phyloP scores from a whole-genome alignment of 345 rosid genomes.

The Fremontodendron californicum region DNA sequence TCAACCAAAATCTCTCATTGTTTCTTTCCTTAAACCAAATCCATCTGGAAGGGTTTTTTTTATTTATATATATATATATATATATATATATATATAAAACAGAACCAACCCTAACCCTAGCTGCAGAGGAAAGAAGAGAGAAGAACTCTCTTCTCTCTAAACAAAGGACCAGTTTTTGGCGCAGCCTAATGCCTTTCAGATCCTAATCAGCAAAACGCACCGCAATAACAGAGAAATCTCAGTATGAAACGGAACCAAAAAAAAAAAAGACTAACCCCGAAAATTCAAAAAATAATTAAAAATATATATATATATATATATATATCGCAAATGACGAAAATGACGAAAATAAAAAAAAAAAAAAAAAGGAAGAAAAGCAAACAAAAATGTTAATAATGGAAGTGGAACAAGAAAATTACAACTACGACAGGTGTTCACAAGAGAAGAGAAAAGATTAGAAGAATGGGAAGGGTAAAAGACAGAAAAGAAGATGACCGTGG shows the following conservation, averaged over 20 bases:
- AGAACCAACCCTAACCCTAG: not conserved
- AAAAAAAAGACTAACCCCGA: not conserved
- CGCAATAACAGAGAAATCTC: not conserved
- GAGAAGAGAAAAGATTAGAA: not conserved
- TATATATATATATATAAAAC: too few species aligned
- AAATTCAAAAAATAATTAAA: not conserved
- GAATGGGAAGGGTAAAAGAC: not conserved
- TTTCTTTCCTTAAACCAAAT: not conserved
- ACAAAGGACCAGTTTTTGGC: not conserved
- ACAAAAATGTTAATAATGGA: not conserved
- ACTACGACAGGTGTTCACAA: not conserved
- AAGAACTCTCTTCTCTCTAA: not conserved
- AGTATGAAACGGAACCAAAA: not conserved
- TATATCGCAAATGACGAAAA: not conserved
- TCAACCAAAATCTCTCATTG: conserved; percentile 8
- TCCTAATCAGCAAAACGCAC: conserved; percentile 4
- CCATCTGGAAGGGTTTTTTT: not conserved
- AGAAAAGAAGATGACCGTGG: not conserved
- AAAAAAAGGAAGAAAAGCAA: not conserved
- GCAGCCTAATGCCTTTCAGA: not conserved
- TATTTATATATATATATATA: too few species aligned
- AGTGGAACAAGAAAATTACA: not conserved
- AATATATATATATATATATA: not conserved
- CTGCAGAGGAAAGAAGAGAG: not conserved
- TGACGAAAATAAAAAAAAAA: too few species aligned